These are phyloP conservation scores for Coemansia sp. DNA, from an alignment of 192 early-diverging fungal species.

Conservation along the genomic window DNA sequence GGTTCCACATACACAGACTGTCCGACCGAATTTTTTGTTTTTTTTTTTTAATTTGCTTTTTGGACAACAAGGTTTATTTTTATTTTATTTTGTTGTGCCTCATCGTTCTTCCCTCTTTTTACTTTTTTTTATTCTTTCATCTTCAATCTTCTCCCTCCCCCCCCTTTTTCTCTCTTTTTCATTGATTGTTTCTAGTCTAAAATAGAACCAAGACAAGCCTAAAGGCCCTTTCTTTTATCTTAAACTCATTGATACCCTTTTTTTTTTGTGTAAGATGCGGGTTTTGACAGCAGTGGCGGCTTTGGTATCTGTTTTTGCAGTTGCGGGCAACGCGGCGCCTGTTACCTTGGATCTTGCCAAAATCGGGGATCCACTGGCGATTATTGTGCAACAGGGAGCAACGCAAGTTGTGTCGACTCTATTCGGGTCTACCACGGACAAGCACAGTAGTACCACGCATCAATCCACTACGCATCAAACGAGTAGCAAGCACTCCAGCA, in stretches of 20 bases:
- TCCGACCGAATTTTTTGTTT: not conserved
- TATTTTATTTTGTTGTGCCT: not conserved
- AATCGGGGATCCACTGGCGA: constrained; percentile 12
- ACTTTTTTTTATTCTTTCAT: not conserved
- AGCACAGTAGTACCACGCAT: not conserved
- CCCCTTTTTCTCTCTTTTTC: not conserved
- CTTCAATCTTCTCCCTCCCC: not conserved
- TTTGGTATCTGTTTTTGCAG: not conserved
- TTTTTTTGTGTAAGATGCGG: constrained; percentile 10
- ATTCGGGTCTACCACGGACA: not conserved
- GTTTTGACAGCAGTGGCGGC: constrained; percentile 2
- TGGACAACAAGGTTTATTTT: not conserved
- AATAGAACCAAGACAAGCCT: not conserved
- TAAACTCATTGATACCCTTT: not conserved
- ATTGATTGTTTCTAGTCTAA: not conserved
- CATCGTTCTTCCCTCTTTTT: not conserved
- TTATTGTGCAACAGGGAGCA: constrained; percentile 3
- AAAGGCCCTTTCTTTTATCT: not conserved
- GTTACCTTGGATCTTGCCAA: constrained; percentile 1
- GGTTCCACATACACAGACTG: not conserved
- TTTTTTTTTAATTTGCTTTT: not conserved
- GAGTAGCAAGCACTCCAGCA: not conserved
- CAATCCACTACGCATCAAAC: not conserved
- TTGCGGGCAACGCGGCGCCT: constrained; percentile 1
- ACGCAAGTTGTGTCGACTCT: constrained; percentile 4